Conservation (phyloP, 2,329 filamentous ascomycete species). For the Claviceps monticola region DNA sequence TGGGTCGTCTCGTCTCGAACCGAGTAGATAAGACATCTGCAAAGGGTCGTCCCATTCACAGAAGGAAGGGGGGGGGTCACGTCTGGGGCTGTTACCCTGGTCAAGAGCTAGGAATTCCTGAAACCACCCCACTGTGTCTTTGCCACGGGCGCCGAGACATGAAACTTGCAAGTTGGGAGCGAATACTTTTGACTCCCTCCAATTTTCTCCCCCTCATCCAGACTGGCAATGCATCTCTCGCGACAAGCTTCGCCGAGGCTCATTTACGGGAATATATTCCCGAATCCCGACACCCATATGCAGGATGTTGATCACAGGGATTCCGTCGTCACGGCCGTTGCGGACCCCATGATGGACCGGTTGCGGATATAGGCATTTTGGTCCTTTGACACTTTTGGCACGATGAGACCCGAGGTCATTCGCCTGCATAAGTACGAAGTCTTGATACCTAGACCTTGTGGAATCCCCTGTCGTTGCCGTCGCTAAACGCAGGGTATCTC, state of each 20-base stretch:
- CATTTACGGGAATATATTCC: background rate
- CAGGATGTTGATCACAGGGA: background rate
- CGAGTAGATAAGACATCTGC: slow-evolving; percentile 2
- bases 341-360: background rate
- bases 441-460: no score
- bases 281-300: background rate
- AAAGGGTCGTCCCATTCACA: background rate
- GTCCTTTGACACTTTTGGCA: no score
- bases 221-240: background rate
- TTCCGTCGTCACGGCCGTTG: background rate
- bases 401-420: no score
- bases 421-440: no score
- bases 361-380: background rate
- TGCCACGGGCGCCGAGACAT: background rate
- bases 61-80: background rate
- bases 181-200: background rate
- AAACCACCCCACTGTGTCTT: slow-evolving; percentile 1
- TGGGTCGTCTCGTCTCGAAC: background rate
- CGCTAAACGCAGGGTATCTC: no score
- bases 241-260: background rate
- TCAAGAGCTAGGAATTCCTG: slow-evolving; percentile 2
- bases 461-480: no score
- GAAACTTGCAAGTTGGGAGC: background rate
- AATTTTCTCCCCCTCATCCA: background rate
- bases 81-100: background rate